A percentile compares a stretch with the other conserved stretches of the same genome.
Conservation (phyloP, 306 rosid species). For the Lagenaria siceraria region DNA sequence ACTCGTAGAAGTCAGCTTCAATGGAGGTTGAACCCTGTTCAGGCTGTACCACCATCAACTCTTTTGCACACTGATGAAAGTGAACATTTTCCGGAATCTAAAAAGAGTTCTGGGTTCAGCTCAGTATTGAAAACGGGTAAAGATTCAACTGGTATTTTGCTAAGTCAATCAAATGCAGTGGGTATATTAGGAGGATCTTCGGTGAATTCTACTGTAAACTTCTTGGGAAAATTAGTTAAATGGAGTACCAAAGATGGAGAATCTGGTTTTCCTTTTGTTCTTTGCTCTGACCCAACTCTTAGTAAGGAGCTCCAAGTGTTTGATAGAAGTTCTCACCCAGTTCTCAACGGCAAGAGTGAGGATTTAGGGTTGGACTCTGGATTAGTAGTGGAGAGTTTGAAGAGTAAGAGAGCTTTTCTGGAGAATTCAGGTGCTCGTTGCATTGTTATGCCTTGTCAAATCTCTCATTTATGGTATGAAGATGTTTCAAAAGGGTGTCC, state of each 20-base stretch:
- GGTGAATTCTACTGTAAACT: conserved; percentile 42
- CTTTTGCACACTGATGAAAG: conserved; percentile 35
- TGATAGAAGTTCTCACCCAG: conserved; percentile 34
- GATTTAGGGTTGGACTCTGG: conserved; percentile 26
- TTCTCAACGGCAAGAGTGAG: conserved; percentile 20
- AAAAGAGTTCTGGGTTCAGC: conserved; percentile 23
- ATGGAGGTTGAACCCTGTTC: conserved; percentile 34
- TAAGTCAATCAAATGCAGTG: conserved; percentile 23
- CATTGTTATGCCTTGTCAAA: conserved; percentile 77
- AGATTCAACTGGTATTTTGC: conserved; percentile 24
- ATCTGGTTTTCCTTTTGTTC: conserved; percentile 40
- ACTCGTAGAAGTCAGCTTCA: conserved; percentile 21
- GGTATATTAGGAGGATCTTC: conserved; percentile 75
- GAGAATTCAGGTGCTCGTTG: conserved; percentile 66
- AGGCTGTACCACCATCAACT: conserved; percentile 36
- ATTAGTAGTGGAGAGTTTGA: conserved; percentile 33
- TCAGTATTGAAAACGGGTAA: conserved; percentile 15
- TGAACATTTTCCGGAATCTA: conserved; percentile 27
- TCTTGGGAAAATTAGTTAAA: conserved; percentile 43
- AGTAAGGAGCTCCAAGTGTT: conserved; percentile 36
- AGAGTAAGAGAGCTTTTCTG: conserved; percentile 42
- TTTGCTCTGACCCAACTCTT: conserved; percentile 52
- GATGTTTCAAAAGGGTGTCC: conserved; percentile 52
- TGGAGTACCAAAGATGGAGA: conserved; percentile 43
- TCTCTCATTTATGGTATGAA: conserved; percentile 72